Evolutionary conservation across 768 basidiomycete genomes (phyloP).

Genomic region (Lepiota venenata): DNA sequence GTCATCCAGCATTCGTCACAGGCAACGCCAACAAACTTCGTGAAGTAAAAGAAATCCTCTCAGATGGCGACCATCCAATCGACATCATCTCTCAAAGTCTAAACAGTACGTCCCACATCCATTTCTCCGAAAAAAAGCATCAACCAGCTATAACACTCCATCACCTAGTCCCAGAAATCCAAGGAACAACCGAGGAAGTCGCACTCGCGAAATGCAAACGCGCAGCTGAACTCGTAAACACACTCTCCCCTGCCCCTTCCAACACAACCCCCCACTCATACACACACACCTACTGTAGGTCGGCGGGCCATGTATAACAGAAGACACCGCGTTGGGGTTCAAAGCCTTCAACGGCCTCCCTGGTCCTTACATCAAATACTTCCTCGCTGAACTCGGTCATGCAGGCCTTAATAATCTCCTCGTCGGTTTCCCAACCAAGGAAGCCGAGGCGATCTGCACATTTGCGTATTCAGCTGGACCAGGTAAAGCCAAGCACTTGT

Average conservation of each 20-base stretch:
- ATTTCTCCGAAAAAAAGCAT: not conserved
- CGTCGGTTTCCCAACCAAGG: conserved; percentile 67
- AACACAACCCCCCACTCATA: not conserved
- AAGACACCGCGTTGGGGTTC: conserved; percentile 95
- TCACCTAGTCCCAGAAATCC: conserved; percentile 82
- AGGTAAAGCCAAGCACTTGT: conserved; percentile 27
- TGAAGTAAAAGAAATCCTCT: conserved; percentile 85
- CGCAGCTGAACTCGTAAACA: conserved; percentile 75
- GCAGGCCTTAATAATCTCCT: conserved; percentile 89
- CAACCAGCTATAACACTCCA: not conserved
- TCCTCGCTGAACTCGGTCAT: conserved; percentile 79
- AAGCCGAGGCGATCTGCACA: conserved; percentile 90
- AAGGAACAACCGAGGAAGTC: conserved; percentile 90
- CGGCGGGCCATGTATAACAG: conserved; percentile 58
- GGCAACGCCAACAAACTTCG: conserved; percentile 91
- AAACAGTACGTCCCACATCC: conserved; percentile 55
- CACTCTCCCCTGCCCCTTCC: not conserved
- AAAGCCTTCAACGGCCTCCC: conserved; percentile 88
- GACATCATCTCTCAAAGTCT: conserved; percentile 75
- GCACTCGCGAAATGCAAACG: conserved; percentile 82
- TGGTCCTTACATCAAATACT: conserved; percentile 97
- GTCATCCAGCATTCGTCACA: conserved; percentile 81
- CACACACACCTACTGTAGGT: conserved; percentile 30
- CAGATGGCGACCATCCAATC: conserved; percentile 57
- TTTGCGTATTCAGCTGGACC: conserved; percentile 93